Base-by-base conservation (phyloP, 2,329 filamentous ascomycete species). In the Penicillium verrucosum region DNA sequence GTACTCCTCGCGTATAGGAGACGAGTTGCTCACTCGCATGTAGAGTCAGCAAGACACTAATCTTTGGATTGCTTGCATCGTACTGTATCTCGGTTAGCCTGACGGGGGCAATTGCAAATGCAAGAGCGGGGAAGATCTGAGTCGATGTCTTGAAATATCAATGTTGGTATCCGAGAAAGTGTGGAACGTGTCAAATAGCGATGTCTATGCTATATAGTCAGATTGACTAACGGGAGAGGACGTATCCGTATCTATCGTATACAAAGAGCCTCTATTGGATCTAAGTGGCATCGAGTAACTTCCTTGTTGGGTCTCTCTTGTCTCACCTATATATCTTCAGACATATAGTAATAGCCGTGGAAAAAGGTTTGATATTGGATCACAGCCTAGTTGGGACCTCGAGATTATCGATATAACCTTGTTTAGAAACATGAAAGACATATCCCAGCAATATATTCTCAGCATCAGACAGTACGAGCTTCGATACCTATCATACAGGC, bases 131-230 rank as follows among this genome's bases (percentile, higher is more conserved):
- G 11, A 49, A 34, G 38, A 53, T 57, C 41, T 51, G 37, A 54
- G 53, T 60, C 50, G 32, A 36, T 37, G 46, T 43, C 42, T 48
- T 46, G 32, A 9, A n/a, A 48, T 34, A 48, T 42, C 14, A 43
- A 51, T 23, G 50, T 56, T 57, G 53, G 32, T 40, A 54, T 49
- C 57, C 58, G 54, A 52, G 18, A 37, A 46, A 21, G 18, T 18
- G 16, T 37, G 45, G 25, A 63, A 61, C 55, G 10, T 57, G 51
- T 49, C 56, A 51, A 61, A 54, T 64, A 37, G 10, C 11, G 32
- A 14, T 14, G 23, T 42, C 14, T 32, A 36, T 43, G 5, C 11
- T 23, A 21, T 34, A 34, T 16, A 25, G 6, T 27, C n/a, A 11
- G 10, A 3, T 4, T 4, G 30, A 21, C 2, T 6, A 30, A n/a